phyloP scores from a whole-genome alignment of 371 early-diverging fungal species.

The Apophysomyces elegans region DNA sequence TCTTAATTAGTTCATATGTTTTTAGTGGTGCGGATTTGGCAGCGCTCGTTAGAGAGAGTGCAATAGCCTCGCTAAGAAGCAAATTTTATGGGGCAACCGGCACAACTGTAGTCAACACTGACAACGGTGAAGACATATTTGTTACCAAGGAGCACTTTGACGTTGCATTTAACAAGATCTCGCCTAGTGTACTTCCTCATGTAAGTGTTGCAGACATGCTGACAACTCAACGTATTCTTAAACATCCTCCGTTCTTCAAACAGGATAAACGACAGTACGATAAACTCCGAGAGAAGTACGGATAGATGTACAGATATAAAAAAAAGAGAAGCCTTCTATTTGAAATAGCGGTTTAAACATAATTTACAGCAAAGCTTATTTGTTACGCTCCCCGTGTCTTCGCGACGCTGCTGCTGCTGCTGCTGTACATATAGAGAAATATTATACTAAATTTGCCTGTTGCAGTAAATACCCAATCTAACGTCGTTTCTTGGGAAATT shows the following conservation, averaged over 20 bases:
- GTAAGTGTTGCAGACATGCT: constrained; percentile 28
- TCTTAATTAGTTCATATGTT: background rate
- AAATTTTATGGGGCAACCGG: constrained; percentile 51
- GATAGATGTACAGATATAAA: constrained; percentile 1
- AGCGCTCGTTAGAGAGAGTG: constrained; percentile 89
- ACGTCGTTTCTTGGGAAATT: no score
- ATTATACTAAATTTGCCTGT: no score
- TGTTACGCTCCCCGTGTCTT: no score
- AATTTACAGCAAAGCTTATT: background rate
- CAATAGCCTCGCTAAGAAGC: constrained; percentile 80
- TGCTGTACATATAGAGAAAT: no score
- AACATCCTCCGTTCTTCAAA: constrained; percentile 8
- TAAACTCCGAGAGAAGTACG: constrained; percentile 36
- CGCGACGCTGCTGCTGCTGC: no score
- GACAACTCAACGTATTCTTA: background rate
- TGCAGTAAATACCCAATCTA: no score
- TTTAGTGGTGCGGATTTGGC: constrained; percentile 95
- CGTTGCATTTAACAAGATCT: constrained; percentile 78
- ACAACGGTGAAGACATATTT: constrained; percentile 45
- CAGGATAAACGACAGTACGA: constrained; percentile 38
- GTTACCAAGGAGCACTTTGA: constrained; percentile 79
- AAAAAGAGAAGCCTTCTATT: constrained; percentile 1
- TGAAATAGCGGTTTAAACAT: background rate
- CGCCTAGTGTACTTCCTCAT: constrained; percentile 82
- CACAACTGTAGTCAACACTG: constrained; percentile 17